phyloP scores from a whole-genome alignment of 371 early-diverging fungal genomes.

The Haplosporangium sp. region DNA sequence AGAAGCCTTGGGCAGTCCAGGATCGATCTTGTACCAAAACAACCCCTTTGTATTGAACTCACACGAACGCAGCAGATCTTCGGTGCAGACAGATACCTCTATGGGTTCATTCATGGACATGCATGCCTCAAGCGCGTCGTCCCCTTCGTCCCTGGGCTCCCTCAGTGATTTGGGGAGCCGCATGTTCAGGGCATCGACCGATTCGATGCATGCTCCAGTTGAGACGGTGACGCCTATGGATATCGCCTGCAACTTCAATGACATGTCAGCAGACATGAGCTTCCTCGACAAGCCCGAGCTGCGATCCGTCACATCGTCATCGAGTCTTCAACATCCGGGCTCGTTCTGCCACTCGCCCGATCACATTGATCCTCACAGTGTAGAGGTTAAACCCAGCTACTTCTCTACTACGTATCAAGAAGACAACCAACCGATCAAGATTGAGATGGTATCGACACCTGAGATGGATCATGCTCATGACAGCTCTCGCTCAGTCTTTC shows the following conservation, averaged over 20 bases:
- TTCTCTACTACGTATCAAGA: conserved; percentile 37
- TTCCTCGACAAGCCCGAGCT: conserved; percentile 40
- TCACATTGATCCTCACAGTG: conserved; percentile 52
- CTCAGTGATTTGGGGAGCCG: conserved; percentile 40
- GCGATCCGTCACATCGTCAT: conserved; percentile 6
- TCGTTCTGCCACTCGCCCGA: conserved; percentile 52
- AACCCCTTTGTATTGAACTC: conserved; percentile 53
- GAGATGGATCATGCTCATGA: conserved; percentile 38
- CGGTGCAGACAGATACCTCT: conserved; percentile 44
- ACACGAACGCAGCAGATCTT: conserved; percentile 52
- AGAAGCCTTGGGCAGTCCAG: conserved; percentile 66
- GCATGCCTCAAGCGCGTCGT: conserved; percentile 44
- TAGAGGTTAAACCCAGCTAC: conserved; percentile 50
- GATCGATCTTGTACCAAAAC: conserved; percentile 46
- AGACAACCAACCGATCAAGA: conserved; percentile 40
- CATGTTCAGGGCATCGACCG: conserved; percentile 44
- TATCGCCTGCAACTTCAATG: conserved; percentile 36
- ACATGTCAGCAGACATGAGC: conserved; percentile 32
- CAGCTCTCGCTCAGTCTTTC: conserved; percentile 16
- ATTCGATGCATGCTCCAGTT: conserved; percentile 36
- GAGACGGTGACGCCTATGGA: conserved; percentile 53
- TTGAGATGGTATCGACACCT: conserved; percentile 37
- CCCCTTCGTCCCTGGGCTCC: conserved; percentile 45
- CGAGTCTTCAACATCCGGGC: conserved; percentile 17
- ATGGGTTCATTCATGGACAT: conserved; percentile 55